These are phyloP conservation scores for Oenanthe javanica DNA, from an alignment of 140 eudicot species.

Conservation along the genomic window DNA sequence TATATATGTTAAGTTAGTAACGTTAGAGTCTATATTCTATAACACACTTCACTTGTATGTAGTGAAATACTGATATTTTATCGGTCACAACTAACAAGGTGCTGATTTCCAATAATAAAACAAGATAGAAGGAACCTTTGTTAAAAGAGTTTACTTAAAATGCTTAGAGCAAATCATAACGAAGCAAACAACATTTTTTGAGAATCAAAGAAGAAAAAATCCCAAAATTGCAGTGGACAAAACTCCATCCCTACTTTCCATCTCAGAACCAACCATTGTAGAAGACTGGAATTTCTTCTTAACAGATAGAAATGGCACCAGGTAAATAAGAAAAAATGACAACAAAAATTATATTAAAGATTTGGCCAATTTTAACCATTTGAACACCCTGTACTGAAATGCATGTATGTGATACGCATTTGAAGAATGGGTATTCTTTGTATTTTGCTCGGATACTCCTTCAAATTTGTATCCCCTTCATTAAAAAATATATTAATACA, in stretches of 20 bases:
- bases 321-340: background rate
- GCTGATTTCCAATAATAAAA: background rate
- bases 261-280: background rate
- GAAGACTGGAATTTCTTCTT: background rate
- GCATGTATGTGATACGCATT: no score
- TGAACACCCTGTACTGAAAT: no score
- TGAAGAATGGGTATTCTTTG: no score
- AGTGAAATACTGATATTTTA: background rate
- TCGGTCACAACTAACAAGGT: background rate
- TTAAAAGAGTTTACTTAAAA: background rate
- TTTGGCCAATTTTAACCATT: no score
- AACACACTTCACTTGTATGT: background rate
- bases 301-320: background rate
- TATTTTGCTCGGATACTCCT: no score
- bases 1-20: background rate
- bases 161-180: background rate
- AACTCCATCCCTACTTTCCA: background rate
- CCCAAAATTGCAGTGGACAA: background rate
- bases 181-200: background rate
- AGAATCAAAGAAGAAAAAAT: background rate
- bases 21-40: background rate
- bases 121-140: background rate
- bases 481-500: no score
- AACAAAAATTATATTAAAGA: no score
- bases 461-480: no score